Evolutionary conservation across 192 early-diverging fungal genomes (phyloP), one percentile per base, ranked within the genome.

Genomic region (Spizellomyces sp.): DNA sequence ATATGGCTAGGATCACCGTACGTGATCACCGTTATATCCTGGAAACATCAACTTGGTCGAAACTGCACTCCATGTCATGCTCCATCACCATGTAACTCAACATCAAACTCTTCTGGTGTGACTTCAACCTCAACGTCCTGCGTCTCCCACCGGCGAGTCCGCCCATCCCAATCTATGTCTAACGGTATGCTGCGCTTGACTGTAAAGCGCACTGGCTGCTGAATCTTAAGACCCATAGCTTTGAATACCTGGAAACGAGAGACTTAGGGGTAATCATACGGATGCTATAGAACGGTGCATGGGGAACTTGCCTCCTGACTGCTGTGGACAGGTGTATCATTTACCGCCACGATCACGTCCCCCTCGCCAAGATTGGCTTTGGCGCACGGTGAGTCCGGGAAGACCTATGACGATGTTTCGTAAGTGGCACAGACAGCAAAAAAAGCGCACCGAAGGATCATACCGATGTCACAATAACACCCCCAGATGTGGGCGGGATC

Each of bases 311-410:
- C 69, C 66, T 85, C 80, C 10, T 79, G 81, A 7, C 74, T 76
- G 62, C 48, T 66, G n/a, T 27, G 50, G 4, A 84, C 71, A 8
- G 73, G 45, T 5, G 27, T 15, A 5, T 54, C 71, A 46, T 84
- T 77, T 8, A 82, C 74, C 22, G 62, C 57, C 1, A 73, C 71
- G 65, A 86, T 80, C 42, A 86, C 81, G 58, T 83, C 80, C 3
- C 81, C 82, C 36, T 78, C 79, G 6, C 54, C 9, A 42, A 78
- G 45, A 5, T 81, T 81, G 36, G 76, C 80, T 9, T 60, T 50
- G 5, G 64, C 57, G 44, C 77, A 78, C 10, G 83, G 83, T 1
- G 78, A 78, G 17, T 59, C 45, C 21, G 73, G 70, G 15, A 60
- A 54, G 15, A 81, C 65, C 36, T 71, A 45, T n/a, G 68, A 48